Base-by-base conservation (phyloP, 176 grass and related monocot species). In the Lolium perenne region DNA sequence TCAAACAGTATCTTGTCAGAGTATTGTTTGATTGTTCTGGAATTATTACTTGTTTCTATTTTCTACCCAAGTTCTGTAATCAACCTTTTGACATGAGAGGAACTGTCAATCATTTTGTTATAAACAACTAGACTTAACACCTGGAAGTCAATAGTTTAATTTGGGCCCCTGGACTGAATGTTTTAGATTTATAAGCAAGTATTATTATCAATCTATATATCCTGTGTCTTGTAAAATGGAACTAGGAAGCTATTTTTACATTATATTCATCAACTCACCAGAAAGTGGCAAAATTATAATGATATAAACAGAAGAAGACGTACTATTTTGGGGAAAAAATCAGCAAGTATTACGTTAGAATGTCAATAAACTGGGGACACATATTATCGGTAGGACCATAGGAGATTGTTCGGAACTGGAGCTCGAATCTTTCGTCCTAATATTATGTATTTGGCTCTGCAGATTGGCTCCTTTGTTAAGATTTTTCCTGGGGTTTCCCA, bases 401-500 rank as follows among this genome's bases (percentile, higher is more conserved):
- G 7, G 72, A 75, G 22, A 76, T 76, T 16, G 23, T 54, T 76
- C 16, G 25, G 48, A 76, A 53, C 23, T 9, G 23, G 4, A 18
- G 48, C 48, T 32, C 23, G 32, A 76, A 66, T n/a, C n/a, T 85
- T 85, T 66, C 3, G 23, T 48, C 3, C 58, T 74, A 25, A 76
- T 10, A 54, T 82, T 49, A 49, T 55, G 5, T 85, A 17, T 54
- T n/a, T 25, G 10, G 20, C 46, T 35, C 17, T 38, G 7, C 83
- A 95, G 93, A 68, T 95, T 60, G 55, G 57, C 64, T 71, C 88
- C 64, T 91, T 82, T 5, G 88, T 93, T 40, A 92, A 95, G 76
- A 93, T 91, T 18, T 95, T 93, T 79, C 91, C 94, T 87, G 83
- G 91, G 1, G 94, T 93, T 40, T 78, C 56, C 7, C 94, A 95